Conservation (phyloP, 768 basidiomycete species). For the Lentinula sp. region DNA sequence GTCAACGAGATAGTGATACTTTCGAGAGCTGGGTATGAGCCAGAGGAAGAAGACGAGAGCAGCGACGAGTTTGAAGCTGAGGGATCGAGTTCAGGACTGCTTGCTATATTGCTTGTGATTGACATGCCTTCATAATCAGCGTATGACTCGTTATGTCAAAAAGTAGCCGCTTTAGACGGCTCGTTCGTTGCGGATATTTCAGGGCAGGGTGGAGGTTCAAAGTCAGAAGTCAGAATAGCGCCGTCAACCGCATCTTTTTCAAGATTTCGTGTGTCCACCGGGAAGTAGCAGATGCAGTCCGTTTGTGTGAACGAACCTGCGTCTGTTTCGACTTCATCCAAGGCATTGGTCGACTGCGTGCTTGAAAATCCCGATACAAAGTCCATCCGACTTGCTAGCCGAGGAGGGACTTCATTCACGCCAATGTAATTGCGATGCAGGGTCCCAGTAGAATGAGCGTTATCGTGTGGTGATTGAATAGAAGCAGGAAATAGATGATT, state of each 20-base stretch:
- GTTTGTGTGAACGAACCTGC: not conserved
- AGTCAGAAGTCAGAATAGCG: not conserved
- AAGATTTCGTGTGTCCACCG: slow-evolving; percentile 1
- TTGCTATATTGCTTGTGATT: no score
- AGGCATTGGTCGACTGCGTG: not conserved
- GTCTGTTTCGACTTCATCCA: not conserved
- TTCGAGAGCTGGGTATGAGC: slow-evolving; percentile 9
- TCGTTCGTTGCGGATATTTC: not conserved
- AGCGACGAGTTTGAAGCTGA: not conserved
- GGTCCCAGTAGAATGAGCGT: not conserved
- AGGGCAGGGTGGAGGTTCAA: not conserved
- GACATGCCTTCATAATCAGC: no score
- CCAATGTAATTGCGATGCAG: not conserved
- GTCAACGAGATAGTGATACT: slow-evolving; percentile 7
- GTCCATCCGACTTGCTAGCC: not conserved
- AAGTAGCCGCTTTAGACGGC: not conserved
- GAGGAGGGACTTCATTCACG: not conserved
- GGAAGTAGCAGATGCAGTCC: slow-evolving; percentile 1
- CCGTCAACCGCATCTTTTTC: slow-evolving; percentile 1
- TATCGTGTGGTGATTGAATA: not conserved
- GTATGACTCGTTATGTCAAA: not conserved
- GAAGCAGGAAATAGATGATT: not conserved
- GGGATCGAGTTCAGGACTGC: not conserved
- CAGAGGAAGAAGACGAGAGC: slow-evolving; percentile 7
- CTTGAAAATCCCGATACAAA: not conserved